Evolutionary conservation across 371 early-diverging fungal species (phyloP), one percentile per base, ranked within the genome.

Genomic region (Parasitella parasitica): DNA sequence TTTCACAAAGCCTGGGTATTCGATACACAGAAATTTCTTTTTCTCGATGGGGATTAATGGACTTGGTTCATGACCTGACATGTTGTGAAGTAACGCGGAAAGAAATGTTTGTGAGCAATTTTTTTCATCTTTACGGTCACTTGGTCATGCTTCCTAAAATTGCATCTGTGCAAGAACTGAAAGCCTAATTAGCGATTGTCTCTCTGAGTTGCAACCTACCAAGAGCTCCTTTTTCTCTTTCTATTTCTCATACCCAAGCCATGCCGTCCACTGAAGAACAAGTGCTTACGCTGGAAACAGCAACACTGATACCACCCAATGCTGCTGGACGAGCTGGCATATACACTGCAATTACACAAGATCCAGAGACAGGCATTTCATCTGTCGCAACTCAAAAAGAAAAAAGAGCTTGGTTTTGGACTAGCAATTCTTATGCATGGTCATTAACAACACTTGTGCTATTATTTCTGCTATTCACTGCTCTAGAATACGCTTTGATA

Each of bases 1-100:
- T 18, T 74, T 73, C 0, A 87, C 81, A 54, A 62, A 66, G 3
- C 87, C 89, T 27, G 89, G 89, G 41, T 84, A 84, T 67, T 89
- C 88, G 34, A 89, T 67, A 39, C 75, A 75, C 16, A 82, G 58
- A 59, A 78, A 86, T 35, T 69, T 58, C 24, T 63, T 66, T 13
- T 71, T 32, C 6, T 51, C 63, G 54, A 73, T 57, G 16, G 64
- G 67, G 18, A 58, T 26, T 6, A 61, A n/a, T n/a, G 69, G 69
- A 20, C 59, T 58, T n/a, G 35, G n/a, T n/a, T 67, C 59, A 22
- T 61, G 26, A 15, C 36, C 38, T 51, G 54, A 11, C 66, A 66
- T 61, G 27, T 4, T 37, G 27, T 49, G 26, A 15, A 24, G 41
- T 37, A 30, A 57, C 37, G 16, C 39, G 27, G n/a, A n/a, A n/a